A percentile compares a stretch with the other conserved stretches of the same genome.
These are phyloP conservation scores for Thelephora ganbajun DNA, from an alignment of 768 basidiomycete species.

Conservation along the genomic window DNA sequence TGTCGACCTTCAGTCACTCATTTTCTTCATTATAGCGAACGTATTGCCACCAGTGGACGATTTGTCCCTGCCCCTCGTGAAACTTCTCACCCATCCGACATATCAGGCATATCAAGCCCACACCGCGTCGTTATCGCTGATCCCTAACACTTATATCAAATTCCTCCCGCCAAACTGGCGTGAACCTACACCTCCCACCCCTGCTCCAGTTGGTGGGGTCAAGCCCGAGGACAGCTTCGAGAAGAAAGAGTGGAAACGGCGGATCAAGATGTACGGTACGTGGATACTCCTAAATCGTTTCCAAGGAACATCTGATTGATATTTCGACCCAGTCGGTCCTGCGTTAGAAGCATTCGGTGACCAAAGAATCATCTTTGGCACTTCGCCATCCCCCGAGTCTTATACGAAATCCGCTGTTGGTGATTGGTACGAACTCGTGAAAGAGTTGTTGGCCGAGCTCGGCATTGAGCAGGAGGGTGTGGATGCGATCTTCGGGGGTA, in stretches of 20 bases:
- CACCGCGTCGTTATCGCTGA: slow-evolving; percentile 58
- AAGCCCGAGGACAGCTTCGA: slow-evolving; percentile 23
- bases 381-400: slow-evolving; percentile 44
- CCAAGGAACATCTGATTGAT: slow-evolving; percentile 5
- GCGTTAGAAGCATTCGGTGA: slow-evolving; percentile 79
- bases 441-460: slow-evolving; percentile 67
- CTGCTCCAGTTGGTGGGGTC: slow-evolving; percentile 21
- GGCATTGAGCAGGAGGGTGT: slow-evolving; percentile 66
- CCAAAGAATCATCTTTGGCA: slow-evolving; percentile 72
- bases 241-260: slow-evolving; percentile 44
- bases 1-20: neutral
- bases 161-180: slow-evolving; percentile 70
- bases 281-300: slow-evolving; percentile 10
- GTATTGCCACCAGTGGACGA: slow-evolving; percentile 69
- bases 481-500: slow-evolving; percentile 56
- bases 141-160: slow-evolving; percentile 58
- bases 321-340: slow-evolving; percentile 44
- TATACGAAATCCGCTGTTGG: slow-evolving; percentile 34
- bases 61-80: slow-evolving; percentile 56
- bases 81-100: slow-evolving; percentile 64
- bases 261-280: slow-evolving; percentile 81
- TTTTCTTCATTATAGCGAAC: slow-evolving; percentile 41
- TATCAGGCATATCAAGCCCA: slow-evolving; percentile 65
- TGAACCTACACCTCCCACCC: slow-evolving; percentile 34
- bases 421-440: slow-evolving; percentile 73